Evolutionary conservation across 345 rosid genomes (phyloP).

Genomic region (Conringia planisiliqua): DNA sequence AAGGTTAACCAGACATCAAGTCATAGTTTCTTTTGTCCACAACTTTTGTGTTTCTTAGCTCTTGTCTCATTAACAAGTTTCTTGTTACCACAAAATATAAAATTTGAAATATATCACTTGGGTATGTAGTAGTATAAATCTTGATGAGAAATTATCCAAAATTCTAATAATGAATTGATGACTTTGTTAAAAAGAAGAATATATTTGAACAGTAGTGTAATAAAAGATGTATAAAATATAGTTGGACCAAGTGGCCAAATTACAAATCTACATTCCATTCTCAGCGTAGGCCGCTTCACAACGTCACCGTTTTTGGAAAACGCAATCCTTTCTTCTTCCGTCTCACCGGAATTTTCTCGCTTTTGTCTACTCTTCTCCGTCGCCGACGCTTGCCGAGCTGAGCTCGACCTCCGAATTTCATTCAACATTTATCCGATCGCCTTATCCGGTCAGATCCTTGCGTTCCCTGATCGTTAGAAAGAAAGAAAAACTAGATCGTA

Average conservation of each 20-base stretch:
- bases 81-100: no score
- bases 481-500: background rate
- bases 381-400: background rate
- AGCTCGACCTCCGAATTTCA: background rate
- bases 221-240: background rate
- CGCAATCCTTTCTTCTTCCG: constrained; percentile 15
- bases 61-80: no score
- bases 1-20: no score
- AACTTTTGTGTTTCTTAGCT: no score
- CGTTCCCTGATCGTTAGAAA: background rate
- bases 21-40: no score
- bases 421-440: background rate
- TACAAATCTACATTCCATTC: constrained; percentile 13
- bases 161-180: background rate
- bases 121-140: no score
- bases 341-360: constrained; percentile 18
- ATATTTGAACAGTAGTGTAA: background rate
- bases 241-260: constrained; percentile 10
- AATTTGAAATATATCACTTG: no score
- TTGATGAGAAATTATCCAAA: background rate
- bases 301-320: constrained; percentile 11
- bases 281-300: constrained; percentile 4
- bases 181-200: no score
- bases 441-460: constrained; percentile 15
- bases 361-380: background rate